phyloP scores from a whole-genome alignment of 2,329 filamentous ascomycete species.

The Zymoseptoria ardabiliae region DNA sequence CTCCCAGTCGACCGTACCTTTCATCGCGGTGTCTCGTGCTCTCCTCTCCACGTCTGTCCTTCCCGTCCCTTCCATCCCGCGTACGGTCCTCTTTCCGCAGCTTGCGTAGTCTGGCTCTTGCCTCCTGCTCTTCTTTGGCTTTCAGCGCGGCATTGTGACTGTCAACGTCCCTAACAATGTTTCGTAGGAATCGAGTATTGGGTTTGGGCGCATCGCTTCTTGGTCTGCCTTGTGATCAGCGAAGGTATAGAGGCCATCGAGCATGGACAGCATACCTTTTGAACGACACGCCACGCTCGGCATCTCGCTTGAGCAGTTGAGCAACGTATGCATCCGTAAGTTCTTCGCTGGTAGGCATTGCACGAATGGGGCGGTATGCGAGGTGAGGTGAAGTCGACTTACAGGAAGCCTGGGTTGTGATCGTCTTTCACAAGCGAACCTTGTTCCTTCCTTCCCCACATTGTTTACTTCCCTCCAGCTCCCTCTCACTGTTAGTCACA shows the following conservation, averaged over 20 bases:
- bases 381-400: neutral
- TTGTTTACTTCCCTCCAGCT: neutral
- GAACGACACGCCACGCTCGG: constrained; percentile 43
- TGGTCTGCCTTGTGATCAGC: constrained; percentile 2
- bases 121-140: constrained; percentile 76
- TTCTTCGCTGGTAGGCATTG: constrained; percentile 1
- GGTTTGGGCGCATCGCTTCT: constrained; percentile 60
- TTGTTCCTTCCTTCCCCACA: neutral
- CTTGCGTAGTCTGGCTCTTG: constrained; percentile 59
- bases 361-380: neutral
- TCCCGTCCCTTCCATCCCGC: constrained; percentile 5
- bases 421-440: neutral
- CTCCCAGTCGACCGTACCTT: neutral
- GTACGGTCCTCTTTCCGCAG: constrained; percentile 32
- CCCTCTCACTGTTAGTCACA: too few relatives aligned
- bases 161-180: constrained; percentile 82
- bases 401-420: neutral
- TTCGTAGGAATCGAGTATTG: constrained; percentile 81
- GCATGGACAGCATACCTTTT: constrained; percentile 25
- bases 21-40: neutral
- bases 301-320: constrained; percentile 70
- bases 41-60: constrained; percentile 6
- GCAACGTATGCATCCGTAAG: constrained; percentile 74
- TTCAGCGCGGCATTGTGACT: constrained; percentile 81
- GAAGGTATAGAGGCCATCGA: constrained; percentile 5